Conservation (phyloP, 306 rosid species). For the Trifolium fragiferum region DNA sequence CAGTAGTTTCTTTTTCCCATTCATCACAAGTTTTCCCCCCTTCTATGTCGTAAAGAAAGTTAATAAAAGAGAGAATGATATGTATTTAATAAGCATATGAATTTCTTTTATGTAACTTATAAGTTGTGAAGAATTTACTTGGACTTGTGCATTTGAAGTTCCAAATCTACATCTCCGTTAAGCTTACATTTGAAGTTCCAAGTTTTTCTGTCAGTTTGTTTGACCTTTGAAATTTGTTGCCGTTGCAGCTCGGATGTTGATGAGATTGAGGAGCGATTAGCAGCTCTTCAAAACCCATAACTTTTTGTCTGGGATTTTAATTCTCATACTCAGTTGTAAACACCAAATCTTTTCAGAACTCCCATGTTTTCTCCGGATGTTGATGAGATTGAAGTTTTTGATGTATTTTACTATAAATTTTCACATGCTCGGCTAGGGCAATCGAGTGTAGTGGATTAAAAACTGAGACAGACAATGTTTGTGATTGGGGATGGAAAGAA, state of each 20-base stretch:
- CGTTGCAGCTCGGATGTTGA: slow-evolving; percentile 71
- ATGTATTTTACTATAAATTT: slow-evolving; percentile 13
- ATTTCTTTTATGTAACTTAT: background rate
- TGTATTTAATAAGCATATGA: background rate
- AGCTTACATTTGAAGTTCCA: background rate
- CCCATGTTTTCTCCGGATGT: no score
- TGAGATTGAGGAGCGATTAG: slow-evolving; percentile 90
- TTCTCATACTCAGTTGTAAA: slow-evolving; percentile 17
- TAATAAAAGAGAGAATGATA: background rate
- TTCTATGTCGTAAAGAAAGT: background rate
- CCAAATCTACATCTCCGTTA: slow-evolving; percentile 1
- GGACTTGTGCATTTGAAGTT: background rate
- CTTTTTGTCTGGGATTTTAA: slow-evolving; percentile 26
- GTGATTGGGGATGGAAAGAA: background rate
- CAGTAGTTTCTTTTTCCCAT: background rate
- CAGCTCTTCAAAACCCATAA: slow-evolving; percentile 82
- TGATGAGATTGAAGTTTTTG: background rate
- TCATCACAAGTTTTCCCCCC: background rate
- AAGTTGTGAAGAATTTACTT: slow-evolving; percentile 10
- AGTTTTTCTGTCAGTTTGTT: background rate
- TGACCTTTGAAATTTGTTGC: slow-evolving; percentile 42
- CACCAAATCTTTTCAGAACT: slow-evolving; percentile 25
- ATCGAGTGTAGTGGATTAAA: background rate
- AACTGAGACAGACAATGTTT: background rate
- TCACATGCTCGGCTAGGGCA: background rate